Evolutionary conservation across 2,329 filamentous ascomycete species (phyloP), one percentile per base, ranked within the genome.

Genomic region (Coleophoma cylindrospora): DNA sequence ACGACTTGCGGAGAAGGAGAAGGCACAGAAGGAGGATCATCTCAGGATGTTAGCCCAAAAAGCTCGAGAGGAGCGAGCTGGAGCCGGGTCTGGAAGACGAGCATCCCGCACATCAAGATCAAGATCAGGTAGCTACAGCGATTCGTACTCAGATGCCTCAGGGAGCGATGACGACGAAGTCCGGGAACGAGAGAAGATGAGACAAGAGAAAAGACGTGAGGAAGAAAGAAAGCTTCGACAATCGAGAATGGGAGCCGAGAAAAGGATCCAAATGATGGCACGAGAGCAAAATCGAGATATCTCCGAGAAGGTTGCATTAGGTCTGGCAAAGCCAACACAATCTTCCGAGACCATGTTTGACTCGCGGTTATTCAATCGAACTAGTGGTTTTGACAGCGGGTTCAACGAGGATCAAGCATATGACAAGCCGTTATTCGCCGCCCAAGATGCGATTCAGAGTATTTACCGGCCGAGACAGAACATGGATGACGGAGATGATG

Each of bases 391-490:
- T 66, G 86, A 91, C 59, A 81, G 84, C 47, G 94, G 92, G 0
- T 91, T 96, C 77, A 99, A 99, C 68, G 94, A 99, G 68, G 94
- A 99, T 68, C 94, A 99, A 64, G 84, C 86, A 0, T 99, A 97
- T 72, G 94, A 97, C 68, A 97, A 97, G 71, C 94, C 94, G 17
- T 75, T 99, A 8, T 99, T 99, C 66, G 91, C 91, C 1, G 92
- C 94, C 13, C 91, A 96, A 66, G 92, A 97, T 65, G 92, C 90
- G 9, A 90, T 96, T 61, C 94, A 83, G 71, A 92, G 86, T 67
- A 97, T 99, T 58, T 99, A 99, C 70, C 81, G 91, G 34, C 90
- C 92, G 1, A 81, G 81, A 19, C 81, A 87, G 21, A 84, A 86
- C 50, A 81, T 86, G 62, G 87, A 85, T 45, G 89, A 90, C 41